A percentile compares a stretch with the other conserved stretches of the same genome.
Conservation (phyloP, 768 basidiomycete species). For the Suillus subluteus region DNA sequence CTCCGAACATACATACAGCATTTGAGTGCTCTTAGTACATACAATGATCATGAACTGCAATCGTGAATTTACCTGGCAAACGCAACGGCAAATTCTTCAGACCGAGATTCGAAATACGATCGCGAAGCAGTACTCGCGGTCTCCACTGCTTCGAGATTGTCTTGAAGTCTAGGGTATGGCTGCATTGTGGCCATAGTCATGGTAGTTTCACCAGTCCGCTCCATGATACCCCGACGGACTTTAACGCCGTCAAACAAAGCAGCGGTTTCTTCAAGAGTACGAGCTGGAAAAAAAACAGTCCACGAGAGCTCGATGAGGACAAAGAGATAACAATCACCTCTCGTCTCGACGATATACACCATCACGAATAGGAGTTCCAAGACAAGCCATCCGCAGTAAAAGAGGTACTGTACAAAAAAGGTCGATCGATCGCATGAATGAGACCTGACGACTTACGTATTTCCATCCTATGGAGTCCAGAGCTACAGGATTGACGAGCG, state of each 20-base stretch:
- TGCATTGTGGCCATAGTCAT: constrained; percentile 26
- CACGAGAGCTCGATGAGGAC: constrained; percentile 17
- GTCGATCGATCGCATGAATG: background rate
- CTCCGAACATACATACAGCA: background rate
- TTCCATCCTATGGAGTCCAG: constrained; percentile 55
- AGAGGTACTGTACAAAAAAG: constrained; percentile 45
- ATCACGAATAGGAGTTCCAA: constrained; percentile 63
- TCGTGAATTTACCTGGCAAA: background rate
- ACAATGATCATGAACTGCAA: background rate
- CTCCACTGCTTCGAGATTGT: background rate
- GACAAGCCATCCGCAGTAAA: constrained; percentile 68
- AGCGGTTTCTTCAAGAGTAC: constrained; percentile 76
- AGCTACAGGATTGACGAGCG: constrained; percentile 81
- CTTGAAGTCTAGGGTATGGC: background rate
- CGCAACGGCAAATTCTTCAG: background rate
- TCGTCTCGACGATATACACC: constrained; percentile 62
- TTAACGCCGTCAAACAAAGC: constrained; percentile 65
- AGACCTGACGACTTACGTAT: constrained; percentile 34
- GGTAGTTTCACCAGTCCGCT: constrained; percentile 55
- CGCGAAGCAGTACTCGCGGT: background rate
- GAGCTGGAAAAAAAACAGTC: constrained; percentile 37
- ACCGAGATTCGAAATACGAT: background rate
- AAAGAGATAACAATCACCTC: constrained; percentile 42
- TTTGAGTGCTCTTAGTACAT: background rate
- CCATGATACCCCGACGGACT: constrained; percentile 43